These are phyloP conservation scores for Ambrosiella cleistominuta DNA, from an alignment of 2,329 filamentous ascomycete genomes.

Conservation along the genomic window DNA sequence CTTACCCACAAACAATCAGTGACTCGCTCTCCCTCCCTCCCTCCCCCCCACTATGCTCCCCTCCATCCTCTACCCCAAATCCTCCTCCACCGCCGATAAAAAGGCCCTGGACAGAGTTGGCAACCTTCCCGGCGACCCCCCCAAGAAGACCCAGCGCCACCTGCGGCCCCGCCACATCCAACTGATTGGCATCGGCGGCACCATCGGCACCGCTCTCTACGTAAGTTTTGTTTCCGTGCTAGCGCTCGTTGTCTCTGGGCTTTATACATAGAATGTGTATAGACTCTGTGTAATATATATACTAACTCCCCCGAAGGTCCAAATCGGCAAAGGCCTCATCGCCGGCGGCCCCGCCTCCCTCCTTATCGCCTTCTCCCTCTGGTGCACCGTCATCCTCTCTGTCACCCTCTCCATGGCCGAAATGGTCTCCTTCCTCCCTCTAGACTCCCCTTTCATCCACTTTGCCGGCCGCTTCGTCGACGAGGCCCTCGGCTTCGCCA, in stretches of 20 bases:
- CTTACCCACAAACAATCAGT: too few species aligned
- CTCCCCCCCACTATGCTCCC: too few species aligned
- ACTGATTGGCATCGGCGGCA: slow-evolving; percentile 23
- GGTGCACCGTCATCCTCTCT: slow-evolving; percentile 43
- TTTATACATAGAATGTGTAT: neutral
- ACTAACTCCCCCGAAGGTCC: slow-evolving; percentile 17
- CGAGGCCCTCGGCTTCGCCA: slow-evolving; percentile 55
- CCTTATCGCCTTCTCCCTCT: slow-evolving; percentile 41
- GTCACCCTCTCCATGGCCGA: slow-evolving; percentile 49
- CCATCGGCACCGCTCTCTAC: slow-evolving; percentile 36
- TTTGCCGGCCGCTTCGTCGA: slow-evolving; percentile 62
- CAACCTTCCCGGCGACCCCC: neutral
- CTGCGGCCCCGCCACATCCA: slow-evolving; percentile 41
- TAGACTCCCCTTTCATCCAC: slow-evolving; percentile 61
- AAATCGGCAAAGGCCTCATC: slow-evolving; percentile 38
- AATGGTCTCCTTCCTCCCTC: slow-evolving; percentile 61
- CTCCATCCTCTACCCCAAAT: too few species aligned
- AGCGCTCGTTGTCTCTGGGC: too few species aligned
- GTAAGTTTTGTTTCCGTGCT: slow-evolving; percentile 20
- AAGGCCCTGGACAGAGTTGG: too few species aligned
- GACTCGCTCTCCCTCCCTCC: too few species aligned
- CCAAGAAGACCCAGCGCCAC: slow-evolving; percentile 27
- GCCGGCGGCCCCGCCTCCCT: slow-evolving; percentile 41
- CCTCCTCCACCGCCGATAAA: too few species aligned
- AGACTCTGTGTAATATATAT: neutral